These are phyloP conservation scores for Plectosphaerella plurivora DNA, from an alignment of 2,329 filamentous ascomycete genomes.

Conservation along the genomic window DNA sequence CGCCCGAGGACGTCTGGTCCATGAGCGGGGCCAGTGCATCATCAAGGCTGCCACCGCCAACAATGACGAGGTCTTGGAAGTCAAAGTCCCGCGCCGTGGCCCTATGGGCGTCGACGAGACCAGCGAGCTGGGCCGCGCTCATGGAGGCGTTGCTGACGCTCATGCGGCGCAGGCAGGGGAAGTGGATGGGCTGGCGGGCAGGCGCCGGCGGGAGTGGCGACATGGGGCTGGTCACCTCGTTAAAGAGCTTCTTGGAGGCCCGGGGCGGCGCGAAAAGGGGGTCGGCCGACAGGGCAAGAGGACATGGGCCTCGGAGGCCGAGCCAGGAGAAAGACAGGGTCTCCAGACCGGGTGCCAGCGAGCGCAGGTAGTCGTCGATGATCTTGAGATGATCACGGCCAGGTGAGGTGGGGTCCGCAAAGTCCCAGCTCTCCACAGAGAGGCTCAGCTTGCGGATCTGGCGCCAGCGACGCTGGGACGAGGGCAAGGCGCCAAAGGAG, in stretches of 20 bases:
- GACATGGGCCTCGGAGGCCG: conserved; percentile 67
- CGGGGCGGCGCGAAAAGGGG: conserved; percentile 59
- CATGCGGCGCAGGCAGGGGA: conserved; percentile 64
- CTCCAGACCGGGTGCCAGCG: conserved; percentile 61
- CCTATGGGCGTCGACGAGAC: conserved; percentile 64
- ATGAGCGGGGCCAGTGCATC: conserved; percentile 73
- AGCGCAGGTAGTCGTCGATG: conserved; percentile 74
- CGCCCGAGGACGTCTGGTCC: conserved; percentile 35
- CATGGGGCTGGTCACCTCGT: conserved; percentile 62
- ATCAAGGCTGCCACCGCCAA: conserved; percentile 70
- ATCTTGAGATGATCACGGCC: conserved; percentile 70
- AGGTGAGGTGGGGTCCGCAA: conserved; percentile 47
- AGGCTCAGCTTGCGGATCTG: conserved; percentile 73
- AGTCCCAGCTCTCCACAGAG: conserved; percentile 67
- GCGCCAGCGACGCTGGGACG: conserved; percentile 67
- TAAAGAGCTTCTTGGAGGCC: conserved; percentile 53
- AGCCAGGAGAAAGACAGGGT: conserved; percentile 76
- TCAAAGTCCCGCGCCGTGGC: conserved; percentile 70
- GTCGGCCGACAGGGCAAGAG: conserved; percentile 65
- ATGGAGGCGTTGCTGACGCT: conserved; percentile 69
- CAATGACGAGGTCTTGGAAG: conserved; percentile 70
- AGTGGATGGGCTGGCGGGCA: conserved; percentile 53
- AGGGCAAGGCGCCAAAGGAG: conserved; percentile 65
- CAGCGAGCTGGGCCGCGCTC: conserved; percentile 65
- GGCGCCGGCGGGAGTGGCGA: conserved; percentile 53